phyloP scores from a whole-genome alignment of 1,284 basidiomycete species.

The Neolentinus lepideus region DNA sequence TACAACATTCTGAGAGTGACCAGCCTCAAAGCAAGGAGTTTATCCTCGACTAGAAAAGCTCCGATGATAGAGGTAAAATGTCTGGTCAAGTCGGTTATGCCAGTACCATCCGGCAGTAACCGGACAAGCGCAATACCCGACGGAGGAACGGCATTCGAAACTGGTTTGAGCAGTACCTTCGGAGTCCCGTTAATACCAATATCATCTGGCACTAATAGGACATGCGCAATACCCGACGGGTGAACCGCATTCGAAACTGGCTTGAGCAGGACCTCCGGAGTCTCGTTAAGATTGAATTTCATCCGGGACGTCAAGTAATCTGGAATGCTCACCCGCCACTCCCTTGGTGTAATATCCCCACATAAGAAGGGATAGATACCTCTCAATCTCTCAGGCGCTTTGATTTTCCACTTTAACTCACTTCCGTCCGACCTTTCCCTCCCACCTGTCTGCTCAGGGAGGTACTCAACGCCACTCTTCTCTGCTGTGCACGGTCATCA shows the following conservation, averaged over 20 bases:
- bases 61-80: constrained; percentile 44
- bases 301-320: too few relatives aligned
- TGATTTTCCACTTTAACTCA: constrained; percentile 51
- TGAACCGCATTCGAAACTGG: constrained; percentile 38
- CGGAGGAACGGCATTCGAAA: too few relatives aligned
- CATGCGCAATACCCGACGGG: constrained; percentile 36
- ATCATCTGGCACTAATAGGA: too few relatives aligned
- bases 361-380: constrained; percentile 62
- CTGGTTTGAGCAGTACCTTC: too few relatives aligned
- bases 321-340: constrained; percentile 41
- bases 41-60: constrained; percentile 19
- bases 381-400: constrained; percentile 26
- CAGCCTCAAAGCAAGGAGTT: neutral
- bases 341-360: constrained; percentile 56
- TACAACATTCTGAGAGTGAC: neutral
- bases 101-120: constrained; percentile 24
- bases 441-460: constrained; percentile 38
- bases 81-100: constrained; percentile 21
- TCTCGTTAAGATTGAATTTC: too few relatives aligned
- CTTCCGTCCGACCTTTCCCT: constrained; percentile 44
- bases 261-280: constrained; percentile 38
- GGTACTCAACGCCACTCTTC: constrained; percentile 31
- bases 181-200: too few relatives aligned
- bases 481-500: constrained; percentile 38
- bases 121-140: constrained; percentile 39